Evolutionary conservation across 306 rosid genomes (phyloP).

Genomic region (Fagus sylvatica): DNA sequence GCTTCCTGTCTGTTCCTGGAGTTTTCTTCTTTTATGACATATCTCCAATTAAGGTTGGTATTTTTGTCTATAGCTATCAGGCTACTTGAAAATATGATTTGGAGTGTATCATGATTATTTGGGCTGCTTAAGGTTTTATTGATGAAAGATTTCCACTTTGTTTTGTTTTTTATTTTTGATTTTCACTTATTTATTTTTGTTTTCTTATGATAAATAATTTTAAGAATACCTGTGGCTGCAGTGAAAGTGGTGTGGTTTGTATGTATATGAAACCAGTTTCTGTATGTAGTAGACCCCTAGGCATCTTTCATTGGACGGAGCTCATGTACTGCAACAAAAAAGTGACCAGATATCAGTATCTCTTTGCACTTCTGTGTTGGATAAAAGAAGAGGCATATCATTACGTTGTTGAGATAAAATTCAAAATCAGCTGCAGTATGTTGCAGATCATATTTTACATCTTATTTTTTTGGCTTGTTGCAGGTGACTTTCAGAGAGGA

Average conservation of each 20-base stretch:
- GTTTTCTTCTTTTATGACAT: slow-evolving; percentile 81
- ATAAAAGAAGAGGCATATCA: background rate
- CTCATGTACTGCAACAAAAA: background rate
- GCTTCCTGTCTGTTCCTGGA: slow-evolving; percentile 52
- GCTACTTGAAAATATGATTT: background rate
- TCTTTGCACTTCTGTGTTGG: background rate
- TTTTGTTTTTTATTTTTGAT: background rate
- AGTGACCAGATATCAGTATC: background rate
- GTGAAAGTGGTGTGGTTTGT: background rate
- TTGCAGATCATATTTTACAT: slow-evolving; percentile 1
- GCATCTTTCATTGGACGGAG: background rate
- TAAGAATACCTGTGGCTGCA: background rate
- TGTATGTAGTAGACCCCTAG: background rate
- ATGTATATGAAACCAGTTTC: background rate
- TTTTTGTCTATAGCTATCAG: background rate
- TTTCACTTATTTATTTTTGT: background rate
- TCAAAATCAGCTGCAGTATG: background rate
- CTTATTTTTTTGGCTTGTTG: slow-evolving; percentile 23
- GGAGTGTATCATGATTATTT: background rate
- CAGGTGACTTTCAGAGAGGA: slow-evolving; percentile 86
- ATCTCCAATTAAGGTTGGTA: slow-evolving; percentile 83
- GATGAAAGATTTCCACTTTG: background rate
- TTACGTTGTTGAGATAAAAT: slow-evolving; percentile 1
- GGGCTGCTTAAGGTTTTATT: background rate
- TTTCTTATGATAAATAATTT: background rate